Evolutionary conservation across 2,329 filamentous ascomycete species (phyloP).

Genomic region (Aureobasidium mangrovei): DNA sequence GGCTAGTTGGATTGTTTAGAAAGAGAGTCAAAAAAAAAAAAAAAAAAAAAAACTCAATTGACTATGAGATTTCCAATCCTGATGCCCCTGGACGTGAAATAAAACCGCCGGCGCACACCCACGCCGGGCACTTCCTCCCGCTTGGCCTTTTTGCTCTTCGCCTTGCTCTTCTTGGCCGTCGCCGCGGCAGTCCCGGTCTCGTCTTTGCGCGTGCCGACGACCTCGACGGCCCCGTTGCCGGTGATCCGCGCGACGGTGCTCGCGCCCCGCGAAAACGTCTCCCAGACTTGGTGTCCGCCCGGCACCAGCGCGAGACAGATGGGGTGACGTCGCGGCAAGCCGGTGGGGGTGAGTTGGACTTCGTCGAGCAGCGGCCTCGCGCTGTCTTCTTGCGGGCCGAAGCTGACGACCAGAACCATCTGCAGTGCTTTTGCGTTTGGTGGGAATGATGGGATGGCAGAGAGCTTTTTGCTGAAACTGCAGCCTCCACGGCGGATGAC

Average conservation of each 20-base stretch:
- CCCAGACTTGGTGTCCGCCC: constrained; percentile 58
- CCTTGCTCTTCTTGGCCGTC: constrained; percentile 18
- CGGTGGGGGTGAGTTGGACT: constrained; percentile 60
- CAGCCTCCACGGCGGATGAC: constrained; percentile 76
- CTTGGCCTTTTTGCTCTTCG: constrained; percentile 53
- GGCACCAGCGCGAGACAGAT: constrained; percentile 79
- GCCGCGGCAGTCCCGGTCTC: constrained; percentile 14
- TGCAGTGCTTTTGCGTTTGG: constrained; percentile 52
- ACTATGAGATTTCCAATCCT: constrained; percentile 61
- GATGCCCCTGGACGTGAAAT: constrained; percentile 71
- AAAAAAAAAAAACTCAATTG: neutral
- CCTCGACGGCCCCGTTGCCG: constrained; percentile 15
- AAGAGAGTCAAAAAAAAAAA: too few relatives aligned
- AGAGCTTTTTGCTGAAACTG: constrained; percentile 72
- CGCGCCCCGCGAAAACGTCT: constrained; percentile 52
- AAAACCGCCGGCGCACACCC: constrained; percentile 69
- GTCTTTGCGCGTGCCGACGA: neutral
- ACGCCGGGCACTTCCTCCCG: constrained; percentile 48
- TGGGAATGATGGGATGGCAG: constrained; percentile 71
- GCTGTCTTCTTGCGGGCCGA: constrained; percentile 43
- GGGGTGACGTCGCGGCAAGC: constrained; percentile 59
- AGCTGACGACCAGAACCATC: constrained; percentile 69
- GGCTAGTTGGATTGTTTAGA: too few relatives aligned
- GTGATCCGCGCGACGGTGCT: constrained; percentile 19
- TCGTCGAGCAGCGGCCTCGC: constrained; percentile 67